Conservation (phyloP, 2,329 filamentous ascomycete genomes). For the Fusarium sp. region DNA sequence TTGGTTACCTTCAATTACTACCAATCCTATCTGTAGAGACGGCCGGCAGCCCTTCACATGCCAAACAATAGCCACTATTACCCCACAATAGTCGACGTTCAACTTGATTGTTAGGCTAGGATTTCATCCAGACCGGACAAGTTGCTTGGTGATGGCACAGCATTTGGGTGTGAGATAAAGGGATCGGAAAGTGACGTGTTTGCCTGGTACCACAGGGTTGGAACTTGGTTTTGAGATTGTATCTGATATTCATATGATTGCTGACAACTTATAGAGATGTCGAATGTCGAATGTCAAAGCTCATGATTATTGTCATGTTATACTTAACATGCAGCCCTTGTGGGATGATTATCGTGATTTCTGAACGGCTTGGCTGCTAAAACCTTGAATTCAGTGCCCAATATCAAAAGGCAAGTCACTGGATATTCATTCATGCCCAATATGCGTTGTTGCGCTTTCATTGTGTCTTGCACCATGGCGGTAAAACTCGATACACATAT, state of each 20-base stretch:
- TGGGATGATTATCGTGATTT: neutral
- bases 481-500: neutral
- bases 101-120: conserved; percentile 14
- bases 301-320: conserved; percentile 10
- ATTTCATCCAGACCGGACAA: conserved; percentile 1
- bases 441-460: neutral
- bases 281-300: conserved; percentile 7
- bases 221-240: neutral
- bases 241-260: conserved; percentile 3
- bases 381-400: neutral
- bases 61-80: neutral
- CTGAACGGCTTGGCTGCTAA: neutral
- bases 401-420: neutral
- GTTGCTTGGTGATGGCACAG: conserved; percentile 8
- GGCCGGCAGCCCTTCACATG: conserved; percentile 16
- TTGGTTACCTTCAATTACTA: neutral
- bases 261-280: neutral
- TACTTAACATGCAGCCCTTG: neutral
- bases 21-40: neutral
- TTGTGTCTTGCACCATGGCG: neutral
- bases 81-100: conserved; percentile 8
- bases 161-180: conserved; percentile 21
- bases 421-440: neutral
- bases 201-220: conserved; percentile 11
- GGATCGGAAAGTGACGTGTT: conserved; percentile 26